Evolutionary conservation across 441 rosid species (phyloP), one percentile per base, ranked within the genome.

Genomic region (Eruca vesicaria): DNA sequence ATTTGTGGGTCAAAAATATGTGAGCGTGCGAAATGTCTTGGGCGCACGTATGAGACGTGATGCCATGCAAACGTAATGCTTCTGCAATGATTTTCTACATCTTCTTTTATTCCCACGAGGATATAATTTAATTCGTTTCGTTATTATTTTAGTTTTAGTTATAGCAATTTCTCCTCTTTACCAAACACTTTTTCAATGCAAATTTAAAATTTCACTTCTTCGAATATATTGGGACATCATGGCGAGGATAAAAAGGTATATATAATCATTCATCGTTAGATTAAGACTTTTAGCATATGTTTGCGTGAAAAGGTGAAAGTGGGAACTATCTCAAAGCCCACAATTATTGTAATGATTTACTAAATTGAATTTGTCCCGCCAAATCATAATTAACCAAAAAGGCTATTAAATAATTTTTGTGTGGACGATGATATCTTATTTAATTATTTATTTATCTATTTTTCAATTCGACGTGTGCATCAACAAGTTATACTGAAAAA

Each of bases 41-140:
- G n/a, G 29, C 55, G 28, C 69, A 72, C 69, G 80, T 77, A 57
- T 29, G 69, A 31, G 16, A 65, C 41, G 52, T 71, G 80, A 77
- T 77, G 80, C 38, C 35, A 77, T 77, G 80, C 80, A 59, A 14
- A 77, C 80, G 80, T 71, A 77, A 77, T 77, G 80, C 80, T 66
- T 66, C 28, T 68, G 80, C 73, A 65, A 71, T 77, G 41, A 33
- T 77, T 38, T 38, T 38, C 12, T 38, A 12, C 12, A 15, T 12
- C 48, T 38, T 38, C 48, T 15, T 38, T 38, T 38, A 1, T 11
- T 38, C 15, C 15, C 48, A 38, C 48, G 48, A 38, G 48, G 48
- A 38, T 38, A 38, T 36, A 10, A 11, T 3, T 48, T 36, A 9
- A 11, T 3, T 50, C 18, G 45, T 52, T 52, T 52, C 32, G 12